These are phyloP conservation scores for Schizophyllum amplum DNA, from an alignment of 1,284 basidiomycete species.

Conservation along the genomic window DNA sequence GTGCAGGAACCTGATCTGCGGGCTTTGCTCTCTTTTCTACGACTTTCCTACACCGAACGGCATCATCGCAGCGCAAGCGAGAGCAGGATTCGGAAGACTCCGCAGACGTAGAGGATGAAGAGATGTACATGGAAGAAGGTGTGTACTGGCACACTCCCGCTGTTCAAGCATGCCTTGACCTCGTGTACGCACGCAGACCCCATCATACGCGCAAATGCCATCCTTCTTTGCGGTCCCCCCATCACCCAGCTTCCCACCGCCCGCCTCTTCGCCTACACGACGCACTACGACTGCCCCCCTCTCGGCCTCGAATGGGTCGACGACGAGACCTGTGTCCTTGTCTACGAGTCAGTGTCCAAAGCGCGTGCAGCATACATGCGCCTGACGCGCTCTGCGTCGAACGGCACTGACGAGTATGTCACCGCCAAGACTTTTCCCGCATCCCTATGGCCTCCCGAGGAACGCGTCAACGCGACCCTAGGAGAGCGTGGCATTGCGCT, in stretches of 20 bases:
- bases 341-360: conserved; percentile 47
- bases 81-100: conserved; percentile 49
- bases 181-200: neutral
- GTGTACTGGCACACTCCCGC: neutral
- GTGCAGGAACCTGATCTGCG: conserved; percentile 40
- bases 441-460: conserved; percentile 68
- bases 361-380: conserved; percentile 43
- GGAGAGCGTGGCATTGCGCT: conserved; percentile 45
- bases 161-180: neutral
- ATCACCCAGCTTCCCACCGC: conserved; percentile 63
- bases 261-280: conserved; percentile 68
- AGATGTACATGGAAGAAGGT: conserved; percentile 29
- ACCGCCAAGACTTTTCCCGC: conserved; percentile 61
- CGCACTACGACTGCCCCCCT: conserved; percentile 61
- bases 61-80: conserved; percentile 14
- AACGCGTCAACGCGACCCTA: conserved; percentile 60
- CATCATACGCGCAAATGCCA: conserved; percentile 38
- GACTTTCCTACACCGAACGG: neutral
- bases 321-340: conserved; percentile 68
- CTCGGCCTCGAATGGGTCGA: conserved; percentile 73
- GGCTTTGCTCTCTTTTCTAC: conserved; percentile 18
- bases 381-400: conserved; percentile 42
- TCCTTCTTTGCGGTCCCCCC: conserved; percentile 61
- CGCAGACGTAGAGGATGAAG: conserved; percentile 31
- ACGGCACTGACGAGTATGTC: conserved; percentile 44